These are phyloP conservation scores for Globisporangium sylvaticum DNA, from an alignment of 352 stramenopile species.

Conservation along the genomic window DNA sequence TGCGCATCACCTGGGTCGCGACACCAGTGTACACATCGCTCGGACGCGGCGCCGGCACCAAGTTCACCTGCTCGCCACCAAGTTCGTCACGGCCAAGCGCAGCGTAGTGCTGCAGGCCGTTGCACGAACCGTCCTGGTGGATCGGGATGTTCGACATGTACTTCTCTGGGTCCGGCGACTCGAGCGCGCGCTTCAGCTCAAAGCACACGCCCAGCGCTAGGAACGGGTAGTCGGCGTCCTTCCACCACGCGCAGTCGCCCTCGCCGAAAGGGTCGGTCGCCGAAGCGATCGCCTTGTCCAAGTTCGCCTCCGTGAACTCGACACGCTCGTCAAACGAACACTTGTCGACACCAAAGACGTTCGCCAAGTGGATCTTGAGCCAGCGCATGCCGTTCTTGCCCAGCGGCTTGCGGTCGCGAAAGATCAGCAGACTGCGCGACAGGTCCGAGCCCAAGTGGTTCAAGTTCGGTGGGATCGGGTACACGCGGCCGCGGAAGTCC, in stretches of 20 bases:
- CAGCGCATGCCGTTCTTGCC: slow-evolving; percentile 94
- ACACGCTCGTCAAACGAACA: slow-evolving; percentile 93
- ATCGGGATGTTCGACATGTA: slow-evolving; percentile 97
- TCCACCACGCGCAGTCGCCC: slow-evolving; percentile 90
- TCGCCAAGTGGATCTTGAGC: slow-evolving; percentile 98
- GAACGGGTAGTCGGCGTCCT: slow-evolving; percentile 96
- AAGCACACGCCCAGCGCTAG: slow-evolving; percentile 96
- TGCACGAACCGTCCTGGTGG: slow-evolving; percentile 88
- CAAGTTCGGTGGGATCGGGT: slow-evolving; percentile 98
- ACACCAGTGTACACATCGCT: slow-evolving; percentile 98
- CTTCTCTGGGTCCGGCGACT: slow-evolving; percentile 84
- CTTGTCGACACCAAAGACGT: slow-evolving; percentile 65
- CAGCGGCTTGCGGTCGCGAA: slow-evolving; percentile 94
- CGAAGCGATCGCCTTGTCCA: slow-evolving; percentile 91
- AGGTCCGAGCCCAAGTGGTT: slow-evolving; percentile 99
- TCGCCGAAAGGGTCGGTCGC: slow-evolving; percentile 89
- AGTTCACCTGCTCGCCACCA: slow-evolving; percentile 96
- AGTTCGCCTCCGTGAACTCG: slow-evolving; percentile 92
- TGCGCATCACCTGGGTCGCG: slow-evolving; percentile 70
- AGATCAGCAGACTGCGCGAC: slow-evolving; percentile 95
- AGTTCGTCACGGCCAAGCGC: slow-evolving; percentile 93
- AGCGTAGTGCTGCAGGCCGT: slow-evolving; percentile 76
- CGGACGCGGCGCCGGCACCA: slow-evolving; percentile 91
- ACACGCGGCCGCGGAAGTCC: slow-evolving; percentile 98
- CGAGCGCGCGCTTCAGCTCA: slow-evolving; percentile 93